Base-by-base conservation (phyloP, 768 basidiomycete species). In the Leccinum disarticulatum region DNA sequence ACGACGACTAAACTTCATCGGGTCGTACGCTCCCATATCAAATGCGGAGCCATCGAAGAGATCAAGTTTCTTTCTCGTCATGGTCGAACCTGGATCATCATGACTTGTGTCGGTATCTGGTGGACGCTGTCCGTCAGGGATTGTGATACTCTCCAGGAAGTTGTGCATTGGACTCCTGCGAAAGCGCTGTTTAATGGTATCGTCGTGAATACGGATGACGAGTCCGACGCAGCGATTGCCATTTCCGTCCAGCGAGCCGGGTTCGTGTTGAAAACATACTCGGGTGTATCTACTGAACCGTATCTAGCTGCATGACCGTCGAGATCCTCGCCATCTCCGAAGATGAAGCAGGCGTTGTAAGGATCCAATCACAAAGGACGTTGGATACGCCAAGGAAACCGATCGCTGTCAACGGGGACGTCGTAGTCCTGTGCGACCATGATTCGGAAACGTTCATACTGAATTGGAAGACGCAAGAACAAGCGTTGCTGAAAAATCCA, bases 21-120 rank as follows among this genome's bases (percentile, higher is more conserved):
- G 8, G 61, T 68, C 66, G 36, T 38, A 66, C 66, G 41, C 61
- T 61, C 30, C 52, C 59, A 47, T 3, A 74, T 74, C 28, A 76
- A 71, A 46, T 77, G 76, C 30, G 81, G 79, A 0, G 70, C 77
- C 1, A 77, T 89, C 15, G 79, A 81, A 14, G 78, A 84, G 11
- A 75, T 88, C 15, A 80, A 76, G 14, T 83, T 89, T 63, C 57
- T 88, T 0, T 81, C 80, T 8, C 79, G 79, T 6, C 70, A 70
- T 41, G 77, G 70, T 1, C 77, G 75, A 7, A 73, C 69, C 48
- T 79, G 82, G 69, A 55, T 88, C 4, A 54, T 87, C 57, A 82
- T 82, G 7, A 77, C 85, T 9, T 84, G 84, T 4, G 82, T 81
- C 60, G 77, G 79, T 6, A 81, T 89, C 53, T 89, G 87, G 87